Conservation (phyloP, 345 rosid genomes). For the Pelargonium nanum region DNA sequence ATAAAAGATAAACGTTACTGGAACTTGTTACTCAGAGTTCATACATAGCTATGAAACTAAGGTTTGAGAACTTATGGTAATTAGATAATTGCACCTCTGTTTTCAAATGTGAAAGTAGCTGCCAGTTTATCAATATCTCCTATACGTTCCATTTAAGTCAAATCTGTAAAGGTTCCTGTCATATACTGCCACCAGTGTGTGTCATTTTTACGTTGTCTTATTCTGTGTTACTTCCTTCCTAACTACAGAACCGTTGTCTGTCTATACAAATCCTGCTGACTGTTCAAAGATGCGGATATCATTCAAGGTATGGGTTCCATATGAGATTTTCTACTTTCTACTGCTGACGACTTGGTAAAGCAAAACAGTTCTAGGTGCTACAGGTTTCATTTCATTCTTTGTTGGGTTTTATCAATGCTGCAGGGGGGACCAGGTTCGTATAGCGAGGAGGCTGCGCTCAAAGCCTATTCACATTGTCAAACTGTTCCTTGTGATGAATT, state of each 20-base stretch:
- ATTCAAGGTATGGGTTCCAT: constrained; percentile 28
- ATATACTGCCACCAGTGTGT: neutral
- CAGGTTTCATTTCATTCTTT: neutral
- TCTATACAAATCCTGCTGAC: constrained; percentile 20
- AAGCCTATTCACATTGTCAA: constrained; percentile 53
- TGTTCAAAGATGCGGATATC: constrained; percentile 34
- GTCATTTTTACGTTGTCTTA: neutral
- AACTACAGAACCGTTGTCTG: constrained; percentile 38
- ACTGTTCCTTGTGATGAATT: constrained; percentile 44
- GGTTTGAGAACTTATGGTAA: neutral
- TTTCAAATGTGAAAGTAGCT: neutral
- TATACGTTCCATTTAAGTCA: neutral
- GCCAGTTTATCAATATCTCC: neutral
- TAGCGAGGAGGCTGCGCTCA: constrained; percentile 54
- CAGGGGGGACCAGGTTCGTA: constrained; percentile 50
- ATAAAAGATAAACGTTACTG: neutral
- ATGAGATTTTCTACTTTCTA: neutral
- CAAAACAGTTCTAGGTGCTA: constrained; percentile 1
- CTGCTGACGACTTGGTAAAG: neutral
- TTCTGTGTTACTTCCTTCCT: constrained; percentile 1
- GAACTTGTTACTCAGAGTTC: too few relatives aligned
- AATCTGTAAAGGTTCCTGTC: neutral
- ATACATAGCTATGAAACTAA: too few relatives aligned
- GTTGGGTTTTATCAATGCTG: constrained; percentile 4
- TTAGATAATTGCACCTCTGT: too few relatives aligned